phyloP scores from a whole-genome alignment of 129 eudicot genomes.

The Deinandra increscens region DNA sequence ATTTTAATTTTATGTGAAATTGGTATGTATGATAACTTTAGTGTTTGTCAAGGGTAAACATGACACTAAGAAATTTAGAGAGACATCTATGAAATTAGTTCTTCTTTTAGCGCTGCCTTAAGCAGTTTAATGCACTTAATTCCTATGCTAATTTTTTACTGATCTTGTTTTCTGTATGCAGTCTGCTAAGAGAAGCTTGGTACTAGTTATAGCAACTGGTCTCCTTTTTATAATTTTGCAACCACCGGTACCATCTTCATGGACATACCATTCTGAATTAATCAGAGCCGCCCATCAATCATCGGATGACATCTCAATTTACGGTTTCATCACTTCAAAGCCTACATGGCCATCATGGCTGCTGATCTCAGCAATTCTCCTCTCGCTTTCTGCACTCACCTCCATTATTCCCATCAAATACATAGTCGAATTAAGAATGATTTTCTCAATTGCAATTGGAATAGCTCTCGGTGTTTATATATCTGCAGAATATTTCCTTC shows the following conservation, averaged over 20 bases:
- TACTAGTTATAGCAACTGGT: conserved; percentile 78
- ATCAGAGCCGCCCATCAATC: conserved; percentile 82
- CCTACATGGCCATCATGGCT: conserved; percentile 99
- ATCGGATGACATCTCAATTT: conserved; percentile 87
- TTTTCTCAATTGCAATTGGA: conserved; percentile 77
- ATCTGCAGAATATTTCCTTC: conserved; percentile 90
- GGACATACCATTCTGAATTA: conserved; percentile 86
- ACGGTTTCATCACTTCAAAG: conserved; percentile 82
- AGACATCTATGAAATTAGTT: background rate
- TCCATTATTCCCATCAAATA: conserved; percentile 85
- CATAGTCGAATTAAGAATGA: conserved; percentile 73
- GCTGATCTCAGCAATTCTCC: conserved; percentile 71
- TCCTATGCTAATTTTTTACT: background rate
- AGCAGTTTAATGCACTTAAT: conserved; percentile 2
- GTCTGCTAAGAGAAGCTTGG: conserved; percentile 89
- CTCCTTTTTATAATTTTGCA: conserved; percentile 71
- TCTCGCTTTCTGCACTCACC: conserved; percentile 84
- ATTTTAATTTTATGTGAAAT: background rate
- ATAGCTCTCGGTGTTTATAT: conserved; percentile 82
- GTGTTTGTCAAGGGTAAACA: background rate
- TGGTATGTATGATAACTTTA: background rate
- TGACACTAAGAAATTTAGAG: background rate
- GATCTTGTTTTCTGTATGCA: conserved; percentile 34
- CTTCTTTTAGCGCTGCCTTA: background rate
- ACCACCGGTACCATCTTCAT: conserved; percentile 85